These are phyloP conservation scores for Lenzites betulinus DNA, from an alignment of 768 basidiomycete species.

Conservation along the genomic window DNA sequence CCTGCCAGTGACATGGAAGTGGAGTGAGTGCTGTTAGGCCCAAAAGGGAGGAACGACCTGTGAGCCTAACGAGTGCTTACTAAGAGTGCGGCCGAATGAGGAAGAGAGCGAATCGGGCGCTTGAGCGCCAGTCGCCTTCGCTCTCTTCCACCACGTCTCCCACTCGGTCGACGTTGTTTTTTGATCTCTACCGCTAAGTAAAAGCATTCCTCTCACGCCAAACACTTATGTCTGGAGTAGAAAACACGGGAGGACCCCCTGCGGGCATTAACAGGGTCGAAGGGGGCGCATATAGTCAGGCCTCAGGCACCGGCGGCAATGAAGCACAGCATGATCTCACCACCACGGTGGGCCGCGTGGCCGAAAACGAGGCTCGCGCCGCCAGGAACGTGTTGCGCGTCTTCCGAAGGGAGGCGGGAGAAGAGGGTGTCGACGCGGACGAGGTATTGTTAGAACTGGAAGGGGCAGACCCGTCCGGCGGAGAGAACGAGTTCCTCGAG, in stretches of 20 bases:
- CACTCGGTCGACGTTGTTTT: not conserved
- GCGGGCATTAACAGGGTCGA: not conserved
- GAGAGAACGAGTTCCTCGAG: not conserved
- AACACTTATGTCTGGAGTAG: not conserved
- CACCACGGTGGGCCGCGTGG: not conserved
- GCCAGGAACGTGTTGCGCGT: not conserved
- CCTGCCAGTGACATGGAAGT: too few relatives aligned
- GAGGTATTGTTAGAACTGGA: not conserved
- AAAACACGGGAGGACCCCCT: not conserved
- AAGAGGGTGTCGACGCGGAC: not conserved
- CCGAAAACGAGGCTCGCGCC: not conserved
- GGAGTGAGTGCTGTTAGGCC: not conserved
- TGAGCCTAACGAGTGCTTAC: not conserved
- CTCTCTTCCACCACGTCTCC: conserved; percentile 1
- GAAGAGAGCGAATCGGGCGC: not conserved
- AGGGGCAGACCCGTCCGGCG: not conserved
- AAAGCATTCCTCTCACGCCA: not conserved
- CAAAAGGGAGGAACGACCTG: too few relatives aligned
- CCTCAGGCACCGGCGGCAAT: not conserved
- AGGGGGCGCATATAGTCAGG: not conserved
- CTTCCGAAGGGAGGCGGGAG: not conserved
- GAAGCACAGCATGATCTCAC: not conserved
- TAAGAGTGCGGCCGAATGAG: not conserved
- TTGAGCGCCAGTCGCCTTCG: not conserved
- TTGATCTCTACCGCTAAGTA: not conserved